Evolutionary conservation across 148 eudicot genomes (phyloP), one percentile per base, ranked within the genome.

Genomic region (Spergularia bocconei): DNA sequence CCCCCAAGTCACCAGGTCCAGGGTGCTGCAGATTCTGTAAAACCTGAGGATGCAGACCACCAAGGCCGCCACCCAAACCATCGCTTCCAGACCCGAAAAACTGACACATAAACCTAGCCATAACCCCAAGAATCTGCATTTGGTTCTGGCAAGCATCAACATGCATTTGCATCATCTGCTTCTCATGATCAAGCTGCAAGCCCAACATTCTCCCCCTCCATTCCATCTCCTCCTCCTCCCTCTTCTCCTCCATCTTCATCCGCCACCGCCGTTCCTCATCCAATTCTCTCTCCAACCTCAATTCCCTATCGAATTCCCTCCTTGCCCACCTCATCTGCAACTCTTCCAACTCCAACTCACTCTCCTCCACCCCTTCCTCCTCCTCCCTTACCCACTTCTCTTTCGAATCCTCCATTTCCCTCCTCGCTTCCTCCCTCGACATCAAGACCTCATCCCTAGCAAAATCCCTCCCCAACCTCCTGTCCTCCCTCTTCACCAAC

Each of bases 131-230:
- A 73, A 93, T 65, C 71, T 91, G 94, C 92, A 91, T 73, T 75
- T 93, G 98, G 61, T 88, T 91, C 63, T 93, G 97, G 73, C 94
- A 93, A 86, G 94, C 87, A 74, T 93, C 86, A 33, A 85, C 90
- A 25, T 93, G 92, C 86, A 91, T 82, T 80, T 93, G 92, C 91
- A 93, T 85, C 91, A 91, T 91, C 61, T 87, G 94, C 85, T 91
- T 93, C 88, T 93, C 97, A 61, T 93, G 98, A 52, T 93, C 97
- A 63, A 91, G 76, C 74, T 91, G 97, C 89, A 89, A 65, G 2
- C 81, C 81, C 60, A 90, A 67, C 88, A 89, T 71, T 53, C 88
- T 87, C 87, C 89, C 96, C 83, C 87, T 92, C 98, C 96, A 92
- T 74, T 82, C 89, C 88, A 89, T 81, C 77, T 92, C 93, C 70